These are phyloP conservation scores for Gaertneriomyces semiglobifer DNA, from an alignment of 192 early-diverging fungal genomes.

Conservation along the genomic window DNA sequence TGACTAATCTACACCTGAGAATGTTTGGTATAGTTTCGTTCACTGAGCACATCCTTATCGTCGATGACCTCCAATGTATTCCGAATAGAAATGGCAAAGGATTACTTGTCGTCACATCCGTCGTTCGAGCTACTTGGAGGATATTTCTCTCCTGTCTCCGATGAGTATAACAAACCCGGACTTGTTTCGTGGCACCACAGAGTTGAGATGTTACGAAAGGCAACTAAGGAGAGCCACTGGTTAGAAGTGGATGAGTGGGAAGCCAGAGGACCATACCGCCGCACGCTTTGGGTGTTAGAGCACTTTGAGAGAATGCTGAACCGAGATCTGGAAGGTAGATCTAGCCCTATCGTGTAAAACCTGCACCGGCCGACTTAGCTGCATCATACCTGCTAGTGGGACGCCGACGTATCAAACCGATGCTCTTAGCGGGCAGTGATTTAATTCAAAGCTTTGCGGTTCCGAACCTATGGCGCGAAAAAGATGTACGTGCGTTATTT, in stretches of 20 bases:
- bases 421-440: conserved; percentile 95
- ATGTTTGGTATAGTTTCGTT: conserved; percentile 84
- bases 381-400: conserved; percentile 36
- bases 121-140: conserved; percentile 88
- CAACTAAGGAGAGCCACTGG: conserved; percentile 79
- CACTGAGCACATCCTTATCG: neutral
- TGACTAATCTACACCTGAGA: conserved; percentile 94
- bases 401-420: conserved; percentile 67
- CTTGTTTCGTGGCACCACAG: conserved; percentile 82
- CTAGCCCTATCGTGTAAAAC: no score
- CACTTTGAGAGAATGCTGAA: conserved; percentile 94
- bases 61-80: conserved; percentile 12
- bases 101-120: conserved; percentile 69
- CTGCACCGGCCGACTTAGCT: no score
- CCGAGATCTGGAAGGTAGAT: conserved; percentile 25
- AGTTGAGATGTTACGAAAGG: conserved; percentile 89
- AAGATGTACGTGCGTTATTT: conserved; percentile 66
- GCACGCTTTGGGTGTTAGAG: conserved; percentile 87
- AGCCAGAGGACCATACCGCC: conserved; percentile 71
- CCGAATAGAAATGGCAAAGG: conserved; percentile 85
- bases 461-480: conserved; percentile 80
- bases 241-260: conserved; percentile 98
- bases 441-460: conserved; percentile 93
- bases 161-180: conserved; percentile 90
- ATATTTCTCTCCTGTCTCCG: conserved; percentile 95